A percentile compares a stretch with the other conserved stretches of the same genome.
These are phyloP conservation scores for Luffa acutangula DNA, from an alignment of 306 rosid genomes.

Conservation along the genomic window DNA sequence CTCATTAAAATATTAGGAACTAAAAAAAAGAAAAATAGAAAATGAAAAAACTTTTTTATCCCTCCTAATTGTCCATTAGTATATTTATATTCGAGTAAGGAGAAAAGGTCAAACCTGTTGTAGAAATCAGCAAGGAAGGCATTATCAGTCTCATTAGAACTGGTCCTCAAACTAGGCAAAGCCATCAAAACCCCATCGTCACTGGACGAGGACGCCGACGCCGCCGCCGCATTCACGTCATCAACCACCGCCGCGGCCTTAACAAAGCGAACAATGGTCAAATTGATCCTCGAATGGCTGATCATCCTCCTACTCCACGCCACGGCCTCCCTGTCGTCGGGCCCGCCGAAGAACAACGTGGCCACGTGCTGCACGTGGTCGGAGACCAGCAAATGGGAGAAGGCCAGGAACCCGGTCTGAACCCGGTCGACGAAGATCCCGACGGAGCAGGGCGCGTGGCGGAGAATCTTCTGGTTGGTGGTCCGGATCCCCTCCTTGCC, in stretches of 20 bases:
- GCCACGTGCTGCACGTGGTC: slow-evolving; percentile 51
- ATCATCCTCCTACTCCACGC: slow-evolving; percentile 80
- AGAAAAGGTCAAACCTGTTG: slow-evolving; percentile 21
- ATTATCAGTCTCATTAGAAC: slow-evolving; percentile 41
- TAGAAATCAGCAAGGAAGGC: slow-evolving; percentile 68
- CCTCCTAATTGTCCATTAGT: too few species aligned
- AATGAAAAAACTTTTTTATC: too few species aligned
- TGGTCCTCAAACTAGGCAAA: slow-evolving; percentile 30
- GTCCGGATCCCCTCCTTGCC: slow-evolving; percentile 71
- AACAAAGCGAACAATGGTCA: slow-evolving; percentile 59
- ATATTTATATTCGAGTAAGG: too few species aligned
- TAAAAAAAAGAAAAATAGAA: too few species aligned
- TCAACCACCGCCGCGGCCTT: slow-evolving; percentile 2
- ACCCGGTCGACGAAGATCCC: slow-evolving; percentile 65
- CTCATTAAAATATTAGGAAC: too few species aligned
- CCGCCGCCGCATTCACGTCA: neutral
- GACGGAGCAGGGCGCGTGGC: slow-evolving; percentile 73
- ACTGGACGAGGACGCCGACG: neutral
- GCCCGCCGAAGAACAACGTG: slow-evolving; percentile 69
- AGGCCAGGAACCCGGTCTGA: slow-evolving; percentile 32
- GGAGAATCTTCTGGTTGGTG: slow-evolving; percentile 79
- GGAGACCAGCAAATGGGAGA: slow-evolving; percentile 36
- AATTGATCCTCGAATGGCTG: slow-evolving; percentile 29
- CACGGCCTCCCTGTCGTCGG: slow-evolving; percentile 79
- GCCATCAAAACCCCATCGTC: slow-evolving; percentile 53